These are phyloP conservation scores for Dunaliella sp. DNA, from an alignment of 139 green algal species.

Conservation along the genomic window DNA sequence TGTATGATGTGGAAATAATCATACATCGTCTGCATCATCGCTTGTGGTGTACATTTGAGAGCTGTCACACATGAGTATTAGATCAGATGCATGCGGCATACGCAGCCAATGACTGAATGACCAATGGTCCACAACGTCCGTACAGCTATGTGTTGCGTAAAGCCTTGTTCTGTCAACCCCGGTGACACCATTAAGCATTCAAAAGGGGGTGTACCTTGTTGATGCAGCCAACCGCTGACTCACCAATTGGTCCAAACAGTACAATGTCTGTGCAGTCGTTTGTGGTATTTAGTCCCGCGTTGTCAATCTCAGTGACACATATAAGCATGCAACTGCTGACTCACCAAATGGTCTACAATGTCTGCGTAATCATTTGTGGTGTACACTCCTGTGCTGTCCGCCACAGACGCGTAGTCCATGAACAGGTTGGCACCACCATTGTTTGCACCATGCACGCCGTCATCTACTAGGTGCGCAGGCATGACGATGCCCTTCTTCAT, in stretches of 20 bases:
- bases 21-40: no score
- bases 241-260: constrained; percentile 75
- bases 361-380: constrained; percentile 87
- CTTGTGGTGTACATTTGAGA: no score
- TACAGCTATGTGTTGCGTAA: background rate
- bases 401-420: constrained; percentile 90
- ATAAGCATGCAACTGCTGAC: constrained; percentile 15
- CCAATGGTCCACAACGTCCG: background rate
- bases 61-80: no score
- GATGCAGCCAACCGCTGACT: constrained; percentile 18
- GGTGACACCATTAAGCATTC: no score
- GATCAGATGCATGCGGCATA: no score
- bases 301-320: no score
- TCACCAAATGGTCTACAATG: constrained; percentile 94
- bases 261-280: background rate
- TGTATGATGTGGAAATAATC: no score
- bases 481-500: constrained; percentile 99
- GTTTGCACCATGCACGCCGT: constrained; percentile 68
- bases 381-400: constrained; percentile 82
- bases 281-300: background rate
- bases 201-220: background rate
- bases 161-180: background rate
- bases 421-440: constrained; percentile 72
- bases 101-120: no score
- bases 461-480: constrained; percentile 95